Conservation (phyloP, 331 rosid genomes). For the Ulmus americana region DNA sequence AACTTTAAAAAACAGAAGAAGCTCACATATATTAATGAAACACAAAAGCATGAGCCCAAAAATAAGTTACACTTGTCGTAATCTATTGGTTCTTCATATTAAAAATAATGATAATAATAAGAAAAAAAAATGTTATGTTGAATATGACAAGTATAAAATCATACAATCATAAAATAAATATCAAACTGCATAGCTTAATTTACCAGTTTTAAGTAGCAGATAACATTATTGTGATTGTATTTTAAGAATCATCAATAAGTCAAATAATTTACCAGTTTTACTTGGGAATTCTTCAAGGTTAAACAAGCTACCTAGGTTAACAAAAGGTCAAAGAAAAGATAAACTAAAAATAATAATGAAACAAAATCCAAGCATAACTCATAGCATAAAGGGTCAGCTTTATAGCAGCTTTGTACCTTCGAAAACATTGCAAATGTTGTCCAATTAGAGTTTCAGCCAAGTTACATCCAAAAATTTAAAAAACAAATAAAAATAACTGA, state of each 20-base stretch:
- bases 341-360: not conserved
- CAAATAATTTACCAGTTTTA: not conserved
- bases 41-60: constrained; percentile 1
- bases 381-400: constrained; percentile 91
- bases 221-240: not conserved
- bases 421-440: not conserved
- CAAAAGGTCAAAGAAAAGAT: not conserved
- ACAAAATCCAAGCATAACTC: constrained; percentile 48
- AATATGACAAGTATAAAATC: too few species aligned
- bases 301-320: not conserved
- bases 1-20: not conserved
- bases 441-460: not conserved
- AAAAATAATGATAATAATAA: too few species aligned
- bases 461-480: too few species aligned
- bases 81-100: too few species aligned
- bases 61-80: not conserved
- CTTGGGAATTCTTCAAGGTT: not conserved
- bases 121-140: too few species aligned
- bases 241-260: not conserved
- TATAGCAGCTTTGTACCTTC: constrained; percentile 95
- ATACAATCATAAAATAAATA: too few species aligned
- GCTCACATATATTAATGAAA: not conserved
- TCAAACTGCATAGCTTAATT: too few species aligned
- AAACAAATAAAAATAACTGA: too few species aligned
- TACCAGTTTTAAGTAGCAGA: not conserved